A percentile compares a stretch with the other conserved stretches of the same genome.
Conservation (phyloP, 371 early-diverging fungal species). For the Zychaea mexicana region DNA sequence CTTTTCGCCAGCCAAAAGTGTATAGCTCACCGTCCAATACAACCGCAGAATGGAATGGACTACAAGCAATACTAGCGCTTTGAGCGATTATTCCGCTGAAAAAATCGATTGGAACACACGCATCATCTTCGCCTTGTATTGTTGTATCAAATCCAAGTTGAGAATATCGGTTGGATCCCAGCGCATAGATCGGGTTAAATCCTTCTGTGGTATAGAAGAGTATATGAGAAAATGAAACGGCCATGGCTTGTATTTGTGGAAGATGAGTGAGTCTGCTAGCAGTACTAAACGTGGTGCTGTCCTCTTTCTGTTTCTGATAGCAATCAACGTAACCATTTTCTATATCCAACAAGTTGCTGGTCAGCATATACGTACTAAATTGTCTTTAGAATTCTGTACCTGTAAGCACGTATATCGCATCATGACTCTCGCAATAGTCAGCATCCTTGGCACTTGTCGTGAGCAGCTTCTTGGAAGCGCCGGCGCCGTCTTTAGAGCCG, state of each 20-base stretch:
- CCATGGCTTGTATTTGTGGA: slow-evolving; percentile 13
- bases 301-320: not conserved
- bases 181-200: slow-evolving; percentile 25
- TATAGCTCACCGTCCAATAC: slow-evolving; percentile 34
- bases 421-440: slow-evolving; percentile 5
- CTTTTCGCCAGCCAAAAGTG: slow-evolving; percentile 44
- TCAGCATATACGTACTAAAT: too few species aligned
- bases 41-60: slow-evolving; percentile 44
- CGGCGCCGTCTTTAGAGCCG: not conserved
- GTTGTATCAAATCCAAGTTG: slow-evolving; percentile 34
- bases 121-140: slow-evolving; percentile 10
- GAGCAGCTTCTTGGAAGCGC: not conserved
- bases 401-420: slow-evolving; percentile 17
- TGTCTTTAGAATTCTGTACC: slow-evolving; percentile 5
- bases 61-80: slow-evolving; percentile 20
- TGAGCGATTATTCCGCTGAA: slow-evolving; percentile 30
- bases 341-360: too few species aligned
- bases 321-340: not conserved
- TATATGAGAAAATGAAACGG: slow-evolving; percentile 29
- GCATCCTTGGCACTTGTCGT: slow-evolving; percentile 9
- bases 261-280: not conserved
- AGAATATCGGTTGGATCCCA: slow-evolving; percentile 42
- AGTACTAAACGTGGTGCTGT: not conserved
- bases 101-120: slow-evolving; percentile 22
- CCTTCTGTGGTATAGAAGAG: slow-evolving; percentile 22